Percentiles rank a stretch among this genome's conserved stretches.
These are phyloP conservation scores for Tylopilus subfusipes DNA, from an alignment of 768 basidiomycete species.

Conservation along the genomic window DNA sequence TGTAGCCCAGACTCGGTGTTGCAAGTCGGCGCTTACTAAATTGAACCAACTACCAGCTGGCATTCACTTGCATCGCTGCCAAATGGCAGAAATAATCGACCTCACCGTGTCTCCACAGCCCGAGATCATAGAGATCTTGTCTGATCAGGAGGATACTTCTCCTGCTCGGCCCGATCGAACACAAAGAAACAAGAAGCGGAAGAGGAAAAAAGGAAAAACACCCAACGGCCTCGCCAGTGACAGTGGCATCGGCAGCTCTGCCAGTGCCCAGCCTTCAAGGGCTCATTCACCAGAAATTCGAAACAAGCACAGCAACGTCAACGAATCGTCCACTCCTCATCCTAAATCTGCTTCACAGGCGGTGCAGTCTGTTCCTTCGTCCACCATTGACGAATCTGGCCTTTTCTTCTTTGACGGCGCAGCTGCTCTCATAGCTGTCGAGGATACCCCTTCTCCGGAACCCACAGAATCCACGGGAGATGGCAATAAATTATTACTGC, in stretches of 20 bases:
- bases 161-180: constrained; percentile 1
- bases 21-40: too few relatives aligned
- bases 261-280: constrained; percentile 14
- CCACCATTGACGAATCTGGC: constrained; percentile 13
- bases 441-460: constrained; percentile 8
- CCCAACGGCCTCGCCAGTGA: constrained; percentile 16
- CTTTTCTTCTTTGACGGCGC: constrained; percentile 52
- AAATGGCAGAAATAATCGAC: constrained; percentile 34
- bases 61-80: neutral
- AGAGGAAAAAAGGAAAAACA: constrained; percentile 27
- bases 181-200: constrained; percentile 22
- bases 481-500: constrained; percentile 46
- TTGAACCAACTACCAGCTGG: too few relatives aligned
- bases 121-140: constrained; percentile 31
- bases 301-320: neutral
- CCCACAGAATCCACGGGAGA: constrained; percentile 19
- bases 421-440: constrained; percentile 37
- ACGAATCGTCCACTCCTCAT: constrained; percentile 14
- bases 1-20: too few relatives aligned
- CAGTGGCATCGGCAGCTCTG: constrained; percentile 13
- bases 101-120: constrained; percentile 29
- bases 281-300: constrained; percentile 16
- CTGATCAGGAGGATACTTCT: constrained; percentile 19
- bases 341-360: constrained; percentile 42
- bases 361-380: constrained; percentile 14